Base-by-base conservation (phyloP, 1,284 basidiomycete species). In the Bondarzewia mesenterica region DNA sequence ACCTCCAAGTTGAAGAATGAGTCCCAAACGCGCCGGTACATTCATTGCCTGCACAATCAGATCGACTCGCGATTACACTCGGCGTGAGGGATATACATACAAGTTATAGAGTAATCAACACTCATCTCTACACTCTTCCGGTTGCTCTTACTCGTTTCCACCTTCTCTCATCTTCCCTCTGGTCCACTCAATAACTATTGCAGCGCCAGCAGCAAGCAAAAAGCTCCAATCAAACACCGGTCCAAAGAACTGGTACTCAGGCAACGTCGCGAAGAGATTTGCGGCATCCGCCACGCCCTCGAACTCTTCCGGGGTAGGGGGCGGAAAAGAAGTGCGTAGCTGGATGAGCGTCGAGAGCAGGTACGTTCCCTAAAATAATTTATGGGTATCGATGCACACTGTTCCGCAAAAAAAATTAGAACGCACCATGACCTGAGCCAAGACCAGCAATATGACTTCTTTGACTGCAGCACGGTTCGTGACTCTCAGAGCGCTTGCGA, bases 341-440 rank as follows among this genome's bases (percentile, higher is more conserved):
- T 89, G 86, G 15, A 89, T 79, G 42, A 89, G 68, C 0, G 85
- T 89, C 1, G 85, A 81, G 21, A 89, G 74, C 35, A 89, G 74
- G 58, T 89, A 89, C 47, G 85, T 85, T 14, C 82, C 83, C 86
- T 89, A 43, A 29, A 12, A 41, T 41, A 44, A 37, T 26, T 29
- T 20, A 27, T 16, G 39, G 23, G 46, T 8, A 29, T 26, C 38
- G 21, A 25, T 5, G 25, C 47, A 7, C 29, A 46, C 23, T 10
- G n/a, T n/a, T n/a, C n/a, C n/a, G n/a, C n/a, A n/a, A n/a, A n/a
- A n/a, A n/a, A n/a, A n/a, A n/a, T n/a, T n/a, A n/a, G n/a, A 27
- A 50, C 72, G 25, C 57, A 85, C 86, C 85, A 89, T 88, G 39
- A 89, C 70, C 59, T 89, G 85, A 7, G 86, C 82, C 14, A 89